Evolutionary conservation across 352 stramenopile species (phyloP).

Genomic region (Paralagenidium karlingii): DNA sequence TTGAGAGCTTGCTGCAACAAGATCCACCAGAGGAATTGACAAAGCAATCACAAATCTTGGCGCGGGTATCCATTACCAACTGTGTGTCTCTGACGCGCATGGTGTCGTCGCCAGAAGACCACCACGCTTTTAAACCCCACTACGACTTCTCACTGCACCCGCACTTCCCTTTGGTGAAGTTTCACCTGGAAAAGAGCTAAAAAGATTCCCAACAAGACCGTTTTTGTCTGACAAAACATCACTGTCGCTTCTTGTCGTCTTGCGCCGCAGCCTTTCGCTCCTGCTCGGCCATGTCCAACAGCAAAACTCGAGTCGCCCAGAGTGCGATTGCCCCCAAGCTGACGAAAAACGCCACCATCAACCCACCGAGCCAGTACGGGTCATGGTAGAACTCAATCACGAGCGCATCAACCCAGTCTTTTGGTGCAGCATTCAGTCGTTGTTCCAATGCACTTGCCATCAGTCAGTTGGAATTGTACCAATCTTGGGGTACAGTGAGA

Average conservation of each 20-base stretch:
- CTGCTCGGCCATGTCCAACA: conserved; percentile 40
- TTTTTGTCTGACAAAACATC: conserved; percentile 11
- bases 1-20: conserved; percentile 30
- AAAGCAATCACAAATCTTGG: conserved; percentile 2
- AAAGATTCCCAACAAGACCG: conserved; percentile 5
- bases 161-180: conserved; percentile 50
- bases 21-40: conserved; percentile 3
- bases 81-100: conserved; percentile 39
- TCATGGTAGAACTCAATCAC: conserved; percentile 47
- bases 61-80: conserved; percentile 41
- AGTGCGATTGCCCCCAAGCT: conserved; percentile 34
- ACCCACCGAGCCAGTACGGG: conserved; percentile 38
- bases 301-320: conserved; percentile 37
- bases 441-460: too few relatives aligned
- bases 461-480: too few relatives aligned
- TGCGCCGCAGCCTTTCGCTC: conserved; percentile 11
- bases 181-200: conserved; percentile 13
- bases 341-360: conserved; percentile 26
- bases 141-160: conserved; percentile 57
- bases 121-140: too few relatives aligned
- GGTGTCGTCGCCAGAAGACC: too few relatives aligned
- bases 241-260: conserved; percentile 4
- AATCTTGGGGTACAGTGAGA: too few relatives aligned
- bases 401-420: conserved; percentile 51
- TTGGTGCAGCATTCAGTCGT: too few relatives aligned